Base-by-base conservation (phyloP, 208 protist species). In the Leishmania gerbilli region DNA sequence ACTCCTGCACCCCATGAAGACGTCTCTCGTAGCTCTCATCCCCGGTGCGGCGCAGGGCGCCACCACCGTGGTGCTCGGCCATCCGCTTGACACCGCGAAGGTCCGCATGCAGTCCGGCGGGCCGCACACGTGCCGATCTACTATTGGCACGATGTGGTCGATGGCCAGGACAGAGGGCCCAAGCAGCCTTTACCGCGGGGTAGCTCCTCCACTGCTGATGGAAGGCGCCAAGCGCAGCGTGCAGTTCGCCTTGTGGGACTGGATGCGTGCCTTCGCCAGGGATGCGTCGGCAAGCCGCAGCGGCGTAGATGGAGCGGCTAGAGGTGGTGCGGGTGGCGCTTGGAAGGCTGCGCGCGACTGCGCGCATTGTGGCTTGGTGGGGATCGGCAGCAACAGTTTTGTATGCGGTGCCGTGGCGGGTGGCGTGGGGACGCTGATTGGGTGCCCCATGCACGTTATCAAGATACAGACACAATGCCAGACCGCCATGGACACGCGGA, bases 11-110 rank as follows among this genome's bases (percentile, higher is more conserved):
- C 31, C 68, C 15, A 42, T 85, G 9, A 75, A 80, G 58, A 15
- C 53, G 5, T 80, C 82, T 47, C 53, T 85, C 62, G 51, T 85
- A 62, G 60, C 91, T 37, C 84, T 98, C 47, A 72, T 95, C 11
- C 93, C 94, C 19, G 95, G 95, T 47, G 92, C 93, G 4, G 91
- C 91, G 64, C 93, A 97, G 40, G 95, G 95, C 34, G 83, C 84
- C 3, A 91, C 89, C 40, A 93, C 84, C 6, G 89, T 96, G 2
- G 58, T 91, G 37, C 77, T 96, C 3, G 95, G 95, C 0, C 95
- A 98, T 76, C 95, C 95, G 3, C 83, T 98, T 24, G 95, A 98
- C 77, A 98, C 94, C 27, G 91, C 93, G 45, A 98, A 98, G 84
- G 94, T 92, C 19, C 92, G 93, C 69, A 96, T 97, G 92, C 95